These are phyloP conservation scores for Dactylis glomerata DNA, from an alignment of 176 grass and related monocot genomes.

Conservation along the genomic window DNA sequence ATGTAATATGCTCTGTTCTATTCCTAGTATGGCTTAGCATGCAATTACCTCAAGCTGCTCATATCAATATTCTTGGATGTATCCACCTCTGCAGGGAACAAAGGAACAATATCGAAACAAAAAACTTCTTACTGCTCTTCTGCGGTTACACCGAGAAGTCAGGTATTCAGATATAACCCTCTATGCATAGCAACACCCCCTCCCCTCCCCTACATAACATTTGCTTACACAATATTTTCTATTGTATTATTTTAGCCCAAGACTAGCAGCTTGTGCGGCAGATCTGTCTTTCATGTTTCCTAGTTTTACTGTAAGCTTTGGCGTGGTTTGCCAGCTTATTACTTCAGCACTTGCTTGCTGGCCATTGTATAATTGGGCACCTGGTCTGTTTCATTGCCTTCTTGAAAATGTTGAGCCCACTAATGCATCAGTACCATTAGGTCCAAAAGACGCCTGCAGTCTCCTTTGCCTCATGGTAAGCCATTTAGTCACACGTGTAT, in stretches of 20 bases:
- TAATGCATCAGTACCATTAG: slow-evolving; percentile 60
- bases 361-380: slow-evolving; percentile 88
- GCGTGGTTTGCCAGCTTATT: slow-evolving; percentile 93
- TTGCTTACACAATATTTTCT: slow-evolving; percentile 9
- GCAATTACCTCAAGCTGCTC: background rate
- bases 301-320: slow-evolving; percentile 64
- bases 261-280: slow-evolving; percentile 82
- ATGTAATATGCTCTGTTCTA: slow-evolving; percentile 50
- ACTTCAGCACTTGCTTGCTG: slow-evolving; percentile 88
- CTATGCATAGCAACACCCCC: background rate
- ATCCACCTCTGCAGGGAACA: slow-evolving; percentile 55
- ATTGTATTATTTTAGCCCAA: slow-evolving; percentile 56
- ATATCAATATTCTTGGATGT: slow-evolving; percentile 2
- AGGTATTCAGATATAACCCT: slow-evolving; percentile 53
- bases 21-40: slow-evolving; percentile 10
- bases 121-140: slow-evolving; percentile 85
- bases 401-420: slow-evolving; percentile 80
- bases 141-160: slow-evolving; percentile 88
- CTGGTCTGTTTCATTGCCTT: slow-evolving; percentile 87
- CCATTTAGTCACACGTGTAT: slow-evolving; percentile 32
- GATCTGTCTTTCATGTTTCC: slow-evolving; percentile 85
- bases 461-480: slow-evolving; percentile 92
- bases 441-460: slow-evolving; percentile 91
- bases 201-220: background rate
- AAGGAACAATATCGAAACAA: slow-evolving; percentile 97